Evolutionary conservation across 345 rosid genomes (phyloP).

Genomic region (Streptanthus diversifolius): DNA sequence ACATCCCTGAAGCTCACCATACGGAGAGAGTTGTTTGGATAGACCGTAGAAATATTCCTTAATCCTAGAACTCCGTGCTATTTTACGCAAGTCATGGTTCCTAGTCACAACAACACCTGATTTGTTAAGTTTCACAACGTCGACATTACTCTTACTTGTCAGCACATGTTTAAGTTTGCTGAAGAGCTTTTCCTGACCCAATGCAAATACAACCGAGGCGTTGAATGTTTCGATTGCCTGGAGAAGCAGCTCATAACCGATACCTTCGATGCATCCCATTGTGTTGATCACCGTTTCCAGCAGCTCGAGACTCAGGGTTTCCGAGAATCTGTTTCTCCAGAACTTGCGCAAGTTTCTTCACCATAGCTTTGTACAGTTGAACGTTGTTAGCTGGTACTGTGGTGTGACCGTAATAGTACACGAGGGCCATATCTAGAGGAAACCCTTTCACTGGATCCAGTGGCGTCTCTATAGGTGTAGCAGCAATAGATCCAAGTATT

Average conservation of each 20-base stretch:
- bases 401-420: slow-evolving; percentile 73
- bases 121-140: slow-evolving; percentile 82
- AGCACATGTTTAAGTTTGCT: slow-evolving; percentile 73
- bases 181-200: slow-evolving; percentile 95
- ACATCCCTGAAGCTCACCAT: slow-evolving; percentile 55
- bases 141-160: slow-evolving; percentile 59
- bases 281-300: slow-evolving; percentile 93
- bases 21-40: slow-evolving; percentile 73
- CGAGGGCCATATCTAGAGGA: slow-evolving; percentile 82
- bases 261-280: slow-evolving; percentile 92
- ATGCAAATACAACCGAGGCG: slow-evolving; percentile 76
- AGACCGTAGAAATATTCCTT: slow-evolving; percentile 91
- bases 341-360: slow-evolving; percentile 76
- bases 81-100: slow-evolving; percentile 56
- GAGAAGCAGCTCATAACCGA: slow-evolving; percentile 82
- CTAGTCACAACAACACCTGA: slow-evolving; percentile 88
- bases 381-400: slow-evolving; percentile 59
- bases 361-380: slow-evolving; percentile 61
- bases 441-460: slow-evolving; percentile 90
- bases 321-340: slow-evolving; percentile 71
- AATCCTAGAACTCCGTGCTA: slow-evolving; percentile 54
- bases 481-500: slow-evolving; percentile 76
- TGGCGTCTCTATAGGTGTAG: slow-evolving; percentile 87
- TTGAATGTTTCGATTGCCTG: slow-evolving; percentile 73
- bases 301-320: slow-evolving; percentile 68